Base-by-base conservation (phyloP, 2,329 filamentous ascomycete genomes). In the Aspergillus sp. region DNA sequence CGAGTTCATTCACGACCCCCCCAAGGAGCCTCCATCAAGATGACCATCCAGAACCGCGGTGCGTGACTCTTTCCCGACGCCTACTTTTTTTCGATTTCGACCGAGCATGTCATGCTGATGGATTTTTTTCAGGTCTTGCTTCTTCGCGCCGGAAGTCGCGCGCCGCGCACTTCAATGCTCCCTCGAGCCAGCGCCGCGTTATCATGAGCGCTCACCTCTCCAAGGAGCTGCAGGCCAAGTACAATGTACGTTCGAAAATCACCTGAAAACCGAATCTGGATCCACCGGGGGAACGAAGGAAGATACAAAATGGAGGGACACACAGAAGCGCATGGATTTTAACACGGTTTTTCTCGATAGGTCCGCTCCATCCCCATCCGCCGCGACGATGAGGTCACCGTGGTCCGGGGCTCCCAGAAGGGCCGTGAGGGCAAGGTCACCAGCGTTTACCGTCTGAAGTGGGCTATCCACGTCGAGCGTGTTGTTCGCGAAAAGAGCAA, bases 151-250 rank as follows among this genome's bases (percentile, higher is more conserved):
- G 94, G 85, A 99, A 99, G 92, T 95, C 92, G 84, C 92, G 95
- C 83, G 96, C 96, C 87, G 91, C 92, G 80, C 94, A 99, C 87
- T 99, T 96, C 88, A 85, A 86, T 26, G 57, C 57, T 29, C 47
- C 52, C 32, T 31, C 36, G 80, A 92, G 90, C 85, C 87, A 91
- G 79, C 93, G 95, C 82, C 92, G 95, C 80, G 86, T 89, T 75
- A 96, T 96, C 85, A 97, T 99, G 93, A 94, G 90, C 85, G 93
- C 95, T 72, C 90, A 91, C 75, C 87, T 97, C 72, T 90, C 86
- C 85, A 96, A 96, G 87, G 95, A 99, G 85, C 88, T 99, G 79
- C 90, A 92, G 79, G 93, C 96, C 84, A 95, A 99, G 89, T 91
- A 99, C 90, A 96, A 96, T 82, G 95, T 97, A 86, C 71, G 90